phyloP scores from a whole-genome alignment of 805 yeast species.

The Candida pseudoglaebosa region DNA sequence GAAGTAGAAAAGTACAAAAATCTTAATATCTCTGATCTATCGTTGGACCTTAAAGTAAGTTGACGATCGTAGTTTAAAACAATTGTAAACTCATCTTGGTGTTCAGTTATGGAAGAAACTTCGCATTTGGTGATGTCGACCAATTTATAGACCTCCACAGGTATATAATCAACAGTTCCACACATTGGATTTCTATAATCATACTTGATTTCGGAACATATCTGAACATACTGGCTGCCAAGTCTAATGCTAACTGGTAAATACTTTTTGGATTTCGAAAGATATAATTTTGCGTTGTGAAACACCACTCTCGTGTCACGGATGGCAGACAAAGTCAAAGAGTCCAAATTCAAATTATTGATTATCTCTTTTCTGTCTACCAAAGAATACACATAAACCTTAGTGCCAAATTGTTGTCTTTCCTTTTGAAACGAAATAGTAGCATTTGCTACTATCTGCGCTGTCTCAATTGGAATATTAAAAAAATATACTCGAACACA shows the following conservation, averaged over 20 bases:
- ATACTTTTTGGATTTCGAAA: constrained; percentile 44
- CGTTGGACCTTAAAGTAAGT: constrained; percentile 30
- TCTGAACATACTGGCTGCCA: constrained; percentile 66
- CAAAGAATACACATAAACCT: constrained; percentile 30
- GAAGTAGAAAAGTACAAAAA: constrained; percentile 65
- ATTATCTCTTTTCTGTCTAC: constrained; percentile 31
- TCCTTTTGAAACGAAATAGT: constrained; percentile 18
- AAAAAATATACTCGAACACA: constrained; percentile 52
- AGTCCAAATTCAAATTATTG: constrained; percentile 32
- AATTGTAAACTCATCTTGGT: constrained; percentile 33
- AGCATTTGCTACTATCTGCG: constrained; percentile 17
- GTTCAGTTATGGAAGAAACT: constrained; percentile 23
- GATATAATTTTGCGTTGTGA: constrained; percentile 42
- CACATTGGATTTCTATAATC: constrained; percentile 16
- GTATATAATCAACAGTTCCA: constrained; percentile 26
- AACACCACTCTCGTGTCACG: constrained; percentile 36
- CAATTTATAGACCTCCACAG: constrained; percentile 32
- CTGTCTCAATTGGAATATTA: constrained; percentile 38
- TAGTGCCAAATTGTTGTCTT: constrained; percentile 14
- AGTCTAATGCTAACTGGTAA: constrained; percentile 61
- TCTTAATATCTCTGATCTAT: constrained; percentile 59
- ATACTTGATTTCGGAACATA: constrained; percentile 29
- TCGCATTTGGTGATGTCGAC: constrained; percentile 37
- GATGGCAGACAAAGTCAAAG: constrained; percentile 29
- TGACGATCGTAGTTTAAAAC: constrained; percentile 23